Evolutionary conservation across 208 protist species (phyloP), one percentile per base, ranked within the genome.

Genomic region (Leptomonas pyrrhocoris): DNA sequence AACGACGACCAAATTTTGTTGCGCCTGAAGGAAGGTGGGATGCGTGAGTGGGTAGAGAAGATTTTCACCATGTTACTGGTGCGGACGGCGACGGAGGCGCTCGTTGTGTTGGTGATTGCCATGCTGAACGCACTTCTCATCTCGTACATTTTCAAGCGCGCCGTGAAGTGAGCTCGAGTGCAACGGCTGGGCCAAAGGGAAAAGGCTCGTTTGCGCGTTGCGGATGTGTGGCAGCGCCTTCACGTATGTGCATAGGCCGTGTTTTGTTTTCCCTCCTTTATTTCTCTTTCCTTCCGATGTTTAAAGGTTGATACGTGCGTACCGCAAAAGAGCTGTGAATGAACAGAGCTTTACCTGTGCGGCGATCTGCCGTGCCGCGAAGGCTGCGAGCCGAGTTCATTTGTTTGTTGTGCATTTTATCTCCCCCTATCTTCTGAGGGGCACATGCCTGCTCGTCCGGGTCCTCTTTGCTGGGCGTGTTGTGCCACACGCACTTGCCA

Each of bases 1-100:
- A 74, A 86, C 50, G 79, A 92, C 7, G 94, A 97, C 50, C 89
- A 96, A 65, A 88, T 94, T 34, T 56, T 93, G 30, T 71, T 93
- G 42, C 77, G 89, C 0, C 50, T 91, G 23, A 86, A 90, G 27
- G 90, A 97, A 68, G 25, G 69, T 16, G 67, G 43, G 31, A 63
- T 96, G 21, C 84, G 90, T 4, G 75, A 88, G 38, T 79, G 77
- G 31, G 50, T 89, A 15, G 88, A 97, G 58, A 81, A 82, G 31
- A 80, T 79, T 7, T 88, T 89, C 40, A 70, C 59, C 18, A 77
- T 94, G 25, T 43, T 95, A 49, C 40, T 73, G 5, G 61, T 85
- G 25, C 88, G 87, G 34, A 63, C 80, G 1, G 72, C 85, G 18
- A 68, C 80, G 5, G 90, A 97, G 63, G 83, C 79, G 5, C 59